Evolutionary conservation across 2,329 filamentous ascomycete genomes (phyloP).

Genomic region (Pseudopithomyces maydicus): DNA sequence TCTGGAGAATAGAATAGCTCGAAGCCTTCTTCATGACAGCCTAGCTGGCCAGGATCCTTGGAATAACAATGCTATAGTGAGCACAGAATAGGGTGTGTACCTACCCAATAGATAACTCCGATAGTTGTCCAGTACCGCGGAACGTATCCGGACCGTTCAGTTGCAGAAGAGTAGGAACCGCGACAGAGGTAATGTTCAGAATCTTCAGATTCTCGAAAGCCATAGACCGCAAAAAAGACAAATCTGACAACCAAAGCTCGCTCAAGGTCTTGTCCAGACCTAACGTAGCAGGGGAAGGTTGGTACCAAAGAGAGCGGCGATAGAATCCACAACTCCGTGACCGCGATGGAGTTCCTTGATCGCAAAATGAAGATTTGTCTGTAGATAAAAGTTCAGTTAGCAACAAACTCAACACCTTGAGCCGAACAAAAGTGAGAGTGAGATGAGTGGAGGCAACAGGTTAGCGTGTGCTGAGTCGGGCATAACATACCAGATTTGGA

Average conservation of each 20-base stretch:
- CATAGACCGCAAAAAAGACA: slow-evolving; percentile 20
- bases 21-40: too few species aligned
- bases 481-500: slow-evolving; percentile 17
- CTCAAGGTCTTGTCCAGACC: slow-evolving; percentile 14
- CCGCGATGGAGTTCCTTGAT: slow-evolving; percentile 25
- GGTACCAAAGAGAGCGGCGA: slow-evolving; percentile 25
- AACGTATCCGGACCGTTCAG: slow-evolving; percentile 29
- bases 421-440: neutral
- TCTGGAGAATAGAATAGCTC: too few species aligned
- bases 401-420: neutral
- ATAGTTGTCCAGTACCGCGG: slow-evolving; percentile 19
- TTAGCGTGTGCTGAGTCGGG: neutral
- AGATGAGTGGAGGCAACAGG: neutral
- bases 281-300: slow-evolving; percentile 9
- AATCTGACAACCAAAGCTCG: slow-evolving; percentile 20
- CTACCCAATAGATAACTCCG: slow-evolving; percentile 15
- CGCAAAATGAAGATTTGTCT: slow-evolving; percentile 20
- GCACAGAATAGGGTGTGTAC: too few species aligned
- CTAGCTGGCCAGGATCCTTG: too few species aligned
- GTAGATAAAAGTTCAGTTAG: neutral
- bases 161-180: slow-evolving; percentile 19
- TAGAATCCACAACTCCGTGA: slow-evolving; percentile 22
- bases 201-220: slow-evolving; percentile 18
- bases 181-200: slow-evolving; percentile 20
- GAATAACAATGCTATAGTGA: neutral